phyloP scores from a whole-genome alignment of 495 filamentous ascomycete genomes.

The Glarea lozoyensis region DNA sequence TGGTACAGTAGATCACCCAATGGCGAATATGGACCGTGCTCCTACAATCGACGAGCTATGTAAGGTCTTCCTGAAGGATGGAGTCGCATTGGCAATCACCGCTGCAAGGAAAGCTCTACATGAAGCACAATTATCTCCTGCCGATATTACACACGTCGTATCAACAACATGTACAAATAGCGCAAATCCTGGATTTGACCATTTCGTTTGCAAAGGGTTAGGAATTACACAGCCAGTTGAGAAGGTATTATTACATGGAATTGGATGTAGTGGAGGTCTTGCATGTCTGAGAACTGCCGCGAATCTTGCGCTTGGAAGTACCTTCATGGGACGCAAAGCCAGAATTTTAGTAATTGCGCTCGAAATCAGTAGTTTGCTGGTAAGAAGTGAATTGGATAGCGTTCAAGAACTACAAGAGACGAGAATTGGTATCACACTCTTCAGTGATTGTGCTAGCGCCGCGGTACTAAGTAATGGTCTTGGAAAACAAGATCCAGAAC shows the following conservation, averaged over 20 bases:
- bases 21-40: conserved; percentile 42
- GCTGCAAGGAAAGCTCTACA: conserved; percentile 51
- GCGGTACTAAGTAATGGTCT: conserved; percentile 48
- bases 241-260: conserved; percentile 51
- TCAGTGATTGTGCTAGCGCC: conserved; percentile 55
- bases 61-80: conserved; percentile 44
- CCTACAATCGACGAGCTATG: conserved; percentile 49
- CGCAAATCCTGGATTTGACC: conserved; percentile 62
- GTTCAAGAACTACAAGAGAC: conserved; percentile 41
- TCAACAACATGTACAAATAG: conserved; percentile 58
- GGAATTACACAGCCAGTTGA: conserved; percentile 40
- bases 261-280: conserved; percentile 58
- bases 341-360: conserved; percentile 51
- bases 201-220: conserved; percentile 47
- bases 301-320: conserved; percentile 49
- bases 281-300: conserved; percentile 52
- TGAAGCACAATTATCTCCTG: conserved; percentile 37
- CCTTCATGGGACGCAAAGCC: conserved; percentile 39
- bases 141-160: conserved; percentile 55
- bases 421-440: conserved; percentile 50
- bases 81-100: conserved; percentile 45
- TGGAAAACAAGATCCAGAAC: conserved; percentile 24
- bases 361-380: conserved; percentile 48
- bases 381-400: conserved; percentile 50
- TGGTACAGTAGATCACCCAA: conserved; percentile 43